These are phyloP conservation scores for Arthrinium puccinioides DNA, from an alignment of 2,329 filamentous ascomycete species.

Conservation along the genomic window DNA sequence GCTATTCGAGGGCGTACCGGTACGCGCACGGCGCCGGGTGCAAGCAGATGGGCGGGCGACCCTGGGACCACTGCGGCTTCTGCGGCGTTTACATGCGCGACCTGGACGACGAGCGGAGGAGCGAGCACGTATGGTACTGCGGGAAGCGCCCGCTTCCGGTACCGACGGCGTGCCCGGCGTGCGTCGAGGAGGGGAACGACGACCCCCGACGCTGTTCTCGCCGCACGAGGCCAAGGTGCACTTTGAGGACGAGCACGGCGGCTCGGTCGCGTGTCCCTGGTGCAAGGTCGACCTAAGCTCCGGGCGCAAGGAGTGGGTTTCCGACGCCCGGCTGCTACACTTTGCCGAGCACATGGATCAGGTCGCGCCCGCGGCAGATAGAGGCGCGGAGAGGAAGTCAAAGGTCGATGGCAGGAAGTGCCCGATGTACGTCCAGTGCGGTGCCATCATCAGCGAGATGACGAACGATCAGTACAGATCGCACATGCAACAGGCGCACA, in stretches of 20 bases:
- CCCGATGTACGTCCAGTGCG: conserved; percentile 1
- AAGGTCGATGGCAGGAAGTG: not conserved
- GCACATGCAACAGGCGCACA: conserved; percentile 1
- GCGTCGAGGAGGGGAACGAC: not conserved
- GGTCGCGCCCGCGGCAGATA: not conserved
- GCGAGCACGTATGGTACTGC: conserved; percentile 1
- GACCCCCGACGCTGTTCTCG: not conserved
- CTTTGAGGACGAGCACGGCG: not conserved
- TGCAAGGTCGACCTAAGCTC: not conserved
- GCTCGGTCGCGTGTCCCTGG: not conserved
- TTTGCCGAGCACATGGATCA: conserved; percentile 5
- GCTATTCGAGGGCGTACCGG: not conserved
- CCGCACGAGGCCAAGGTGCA: not conserved
- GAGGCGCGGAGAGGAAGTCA: too few species aligned
- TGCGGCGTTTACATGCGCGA: not conserved
- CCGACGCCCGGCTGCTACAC: conserved; percentile 1
- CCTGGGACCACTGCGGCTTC: conserved; percentile 1
- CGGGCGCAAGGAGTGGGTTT: not conserved
- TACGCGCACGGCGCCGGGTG: not conserved
- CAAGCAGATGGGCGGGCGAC: not conserved
- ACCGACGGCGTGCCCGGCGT: not conserved
- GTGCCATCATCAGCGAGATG: conserved; percentile 1
- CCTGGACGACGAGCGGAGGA: not conserved
- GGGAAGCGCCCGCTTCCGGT: not conserved
- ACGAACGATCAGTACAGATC: not conserved